Base-by-base conservation (phyloP, 192 early-diverging fungal genomes). In the Rhizophagus clarus region DNA sequence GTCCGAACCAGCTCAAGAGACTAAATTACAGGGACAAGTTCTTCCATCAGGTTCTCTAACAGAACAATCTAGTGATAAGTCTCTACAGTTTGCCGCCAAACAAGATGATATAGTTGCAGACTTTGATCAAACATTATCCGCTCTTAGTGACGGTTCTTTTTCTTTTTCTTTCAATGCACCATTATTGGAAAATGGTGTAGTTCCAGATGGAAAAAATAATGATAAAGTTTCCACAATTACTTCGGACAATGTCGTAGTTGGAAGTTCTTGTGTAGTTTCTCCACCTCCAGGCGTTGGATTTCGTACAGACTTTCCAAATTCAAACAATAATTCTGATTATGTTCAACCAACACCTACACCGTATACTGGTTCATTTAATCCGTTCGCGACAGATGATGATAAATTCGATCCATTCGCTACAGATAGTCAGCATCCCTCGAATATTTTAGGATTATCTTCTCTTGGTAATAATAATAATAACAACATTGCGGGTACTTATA, bases 301-400 rank as follows among this genome's bases (percentile, higher is more conserved):
- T 22, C 20, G 49, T 56, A 51, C 66, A 45, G 77, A 79, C 29
- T 14, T 34, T 42, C 22, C 47, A n/a, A 68, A 51, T 31, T 70
- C 81, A 40, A 77, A 15, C 47, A 78, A 74, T 15, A 78, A 82
- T 80, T 63, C 84, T 15, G 77, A 73, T 31, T 73, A 77, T 37
- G 45, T 81, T 17, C 79, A 79, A 37, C 32, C 81, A 42, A 63
- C 84, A n/a, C 61, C 81, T 8, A 80, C 83, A 14, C 82, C 83
- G 14, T 87, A 87, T 62, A 83, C 83, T 61, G 86, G 86, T 8
- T 82, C 84, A 40, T 87, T 87, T 74, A 87, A 87, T 56, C 86
- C 86, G 17, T 87, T 87, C 71, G 80, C 84, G 1, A 34, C 81
- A 49, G 83, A 86, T 29, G 85, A 86, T 34, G 85, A 84, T 32